phyloP scores from a whole-genome alignment of 2,329 filamentous ascomycete species.

The Alternaria arbusti region DNA sequence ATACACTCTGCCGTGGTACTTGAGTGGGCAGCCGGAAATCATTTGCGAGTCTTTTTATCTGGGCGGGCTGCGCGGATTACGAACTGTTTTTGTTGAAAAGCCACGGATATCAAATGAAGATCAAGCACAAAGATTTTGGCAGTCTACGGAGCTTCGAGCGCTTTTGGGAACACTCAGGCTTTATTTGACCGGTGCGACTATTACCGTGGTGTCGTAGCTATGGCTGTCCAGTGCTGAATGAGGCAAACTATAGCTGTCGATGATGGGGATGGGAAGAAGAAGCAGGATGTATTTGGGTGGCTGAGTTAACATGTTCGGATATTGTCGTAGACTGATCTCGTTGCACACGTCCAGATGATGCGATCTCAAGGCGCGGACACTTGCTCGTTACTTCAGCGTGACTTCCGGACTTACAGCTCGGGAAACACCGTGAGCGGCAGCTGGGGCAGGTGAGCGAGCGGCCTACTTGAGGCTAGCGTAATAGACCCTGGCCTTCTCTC shows the following conservation, averaged over 20 bases:
- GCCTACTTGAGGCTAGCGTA: background rate
- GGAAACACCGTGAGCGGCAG: background rate
- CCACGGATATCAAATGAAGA: background rate
- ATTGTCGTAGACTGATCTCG: background rate
- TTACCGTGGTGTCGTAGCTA: background rate
- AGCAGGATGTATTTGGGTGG: background rate
- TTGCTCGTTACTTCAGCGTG: background rate
- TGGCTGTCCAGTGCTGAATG: fast-evolving
- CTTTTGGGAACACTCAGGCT: background rate
- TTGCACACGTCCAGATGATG: background rate
- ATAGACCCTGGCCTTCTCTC: background rate
- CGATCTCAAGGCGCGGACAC: background rate
- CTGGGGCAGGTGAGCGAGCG: background rate
- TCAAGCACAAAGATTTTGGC: no score
- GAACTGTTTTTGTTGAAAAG: background rate
- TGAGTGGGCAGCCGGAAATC: background rate
- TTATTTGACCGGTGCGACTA: background rate
- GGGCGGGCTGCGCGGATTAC: background rate
- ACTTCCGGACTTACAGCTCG: background rate
- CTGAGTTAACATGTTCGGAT: background rate
- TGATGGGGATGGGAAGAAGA: background rate
- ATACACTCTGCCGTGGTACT: background rate
- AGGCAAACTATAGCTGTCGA: background rate
- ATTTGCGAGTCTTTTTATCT: background rate
- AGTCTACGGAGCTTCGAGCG: no score